These are phyloP conservation scores for Aureococcus anophagefferens DNA, from an alignment of 108 stramenopile species.

Conservation along the genomic window DNA sequence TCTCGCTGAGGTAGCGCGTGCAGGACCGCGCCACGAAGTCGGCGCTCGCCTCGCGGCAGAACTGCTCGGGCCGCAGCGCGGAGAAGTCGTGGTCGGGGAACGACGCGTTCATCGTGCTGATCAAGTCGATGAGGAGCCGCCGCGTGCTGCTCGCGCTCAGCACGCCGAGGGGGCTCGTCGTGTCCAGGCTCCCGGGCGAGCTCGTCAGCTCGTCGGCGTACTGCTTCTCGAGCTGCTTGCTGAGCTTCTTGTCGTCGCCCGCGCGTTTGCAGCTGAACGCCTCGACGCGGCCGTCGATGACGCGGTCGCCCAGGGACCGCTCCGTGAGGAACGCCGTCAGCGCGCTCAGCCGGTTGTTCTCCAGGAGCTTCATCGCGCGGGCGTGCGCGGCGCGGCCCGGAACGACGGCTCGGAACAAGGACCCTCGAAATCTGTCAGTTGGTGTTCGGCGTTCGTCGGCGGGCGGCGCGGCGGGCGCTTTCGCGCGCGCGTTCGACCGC, in stretches of 20 bases:
- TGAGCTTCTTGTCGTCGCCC: constrained; percentile 32
- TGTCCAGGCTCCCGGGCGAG: background rate
- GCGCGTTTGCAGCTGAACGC: constrained; percentile 35
- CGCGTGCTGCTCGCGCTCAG: constrained; percentile 52
- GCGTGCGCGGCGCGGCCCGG: too few species aligned
- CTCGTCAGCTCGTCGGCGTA: background rate
- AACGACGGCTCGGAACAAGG: too few species aligned
- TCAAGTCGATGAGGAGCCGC: constrained; percentile 76
- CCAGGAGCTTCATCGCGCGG: constrained; percentile 25
- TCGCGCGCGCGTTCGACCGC: too few species aligned
- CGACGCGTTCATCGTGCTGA: constrained; percentile 75
- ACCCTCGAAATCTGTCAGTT: too few species aligned
- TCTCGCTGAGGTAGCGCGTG: background rate
- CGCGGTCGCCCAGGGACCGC: constrained; percentile 21
- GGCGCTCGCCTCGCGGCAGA: constrained; percentile 40
- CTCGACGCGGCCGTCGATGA: constrained; percentile 24
- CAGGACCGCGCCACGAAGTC: background rate
- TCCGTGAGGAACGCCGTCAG: constrained; percentile 23
- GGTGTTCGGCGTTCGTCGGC: too few species aligned
- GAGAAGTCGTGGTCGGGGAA: constrained; percentile 91
- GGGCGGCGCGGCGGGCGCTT: too few species aligned
- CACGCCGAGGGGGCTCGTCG: constrained; percentile 9
- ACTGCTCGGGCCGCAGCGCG: constrained; percentile 58
- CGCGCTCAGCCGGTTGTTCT: constrained; percentile 24
- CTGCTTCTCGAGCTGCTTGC: constrained; percentile 18